Evolutionary conservation across 345 rosid genomes (phyloP), one percentile per base, ranked within the genome.

Genomic region (Mallotus nudiflorus): DNA sequence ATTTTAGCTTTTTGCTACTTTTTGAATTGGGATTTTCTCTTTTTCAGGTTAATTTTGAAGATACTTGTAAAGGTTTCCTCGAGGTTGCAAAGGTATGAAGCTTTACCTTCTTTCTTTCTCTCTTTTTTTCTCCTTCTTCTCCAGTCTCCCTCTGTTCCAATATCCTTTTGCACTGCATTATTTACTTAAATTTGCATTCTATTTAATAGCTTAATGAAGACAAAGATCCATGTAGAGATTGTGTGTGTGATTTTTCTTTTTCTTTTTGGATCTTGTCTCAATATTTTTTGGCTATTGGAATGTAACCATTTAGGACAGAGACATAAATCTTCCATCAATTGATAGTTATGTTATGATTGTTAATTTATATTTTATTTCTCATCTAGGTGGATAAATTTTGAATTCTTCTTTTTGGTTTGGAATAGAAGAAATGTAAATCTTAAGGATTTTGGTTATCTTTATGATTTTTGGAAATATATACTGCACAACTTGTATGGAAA

Each of bases 11-110:
- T 40, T 63, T 69, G 12, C 63, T 75, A n/a, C n/a, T n/a, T 64
- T 69, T 37, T 42, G 39, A 74, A 70, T 40, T 68, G 40, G 19
- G 35, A 48, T 33, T 39, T 49, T 68, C 42, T 12, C 28, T 65
- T 82, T 50, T 48, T 56, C 84, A 92, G 98, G 94, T 95, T 52
- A 92, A 91, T 71, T 95, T 95, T 87, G 99, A 95, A 85, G 99
- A 95, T 84, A 86, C 98, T 16, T 95, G 97, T 90, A 95, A 89
- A 90, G 98, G 99, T 63, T 95, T 95, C 79, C 82, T 89, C 40
- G 98, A 95, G 83, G 98, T 95, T 75, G 93, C 96, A 25, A 95
- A 92, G 98, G 99, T 95, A 75, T 57, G 61, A 39, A 39, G 40
- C 3, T 31, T 51, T 63, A 33, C 27, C 42, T 22, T 39, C 48